phyloP scores from a whole-genome alignment of 805 yeast species.

The Yamadazyma olivae region DNA sequence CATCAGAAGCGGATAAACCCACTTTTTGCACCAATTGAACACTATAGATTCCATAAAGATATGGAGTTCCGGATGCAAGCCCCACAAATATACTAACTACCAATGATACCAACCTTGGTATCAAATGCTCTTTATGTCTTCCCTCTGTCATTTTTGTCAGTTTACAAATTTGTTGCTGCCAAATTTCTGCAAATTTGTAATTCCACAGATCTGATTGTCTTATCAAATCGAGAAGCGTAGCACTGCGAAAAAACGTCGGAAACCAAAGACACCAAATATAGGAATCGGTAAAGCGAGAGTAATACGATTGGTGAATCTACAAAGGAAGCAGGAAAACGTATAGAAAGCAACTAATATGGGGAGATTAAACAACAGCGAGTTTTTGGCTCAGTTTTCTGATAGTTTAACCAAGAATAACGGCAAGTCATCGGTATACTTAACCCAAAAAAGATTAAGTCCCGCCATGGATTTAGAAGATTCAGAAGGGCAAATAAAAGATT shows the following conservation, averaged over 20 bases:
- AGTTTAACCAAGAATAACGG: conserved; percentile 29
- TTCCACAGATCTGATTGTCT: too few species aligned
- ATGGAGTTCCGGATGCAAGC: conserved; percentile 72
- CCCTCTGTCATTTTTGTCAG: too few species aligned
- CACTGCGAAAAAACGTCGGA: too few species aligned
- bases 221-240: too few species aligned
- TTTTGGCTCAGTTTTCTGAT: conserved; percentile 22
- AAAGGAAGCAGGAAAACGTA: too few species aligned
- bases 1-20: conserved; percentile 54
- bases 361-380: conserved; percentile 30
- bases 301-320: too few species aligned
- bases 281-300: too few species aligned
- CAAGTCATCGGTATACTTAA: conserved; percentile 53
- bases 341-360: too few species aligned
- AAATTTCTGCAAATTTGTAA: too few species aligned
- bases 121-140: background rate
- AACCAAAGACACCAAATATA: too few species aligned
- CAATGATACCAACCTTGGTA: conserved; percentile 23
- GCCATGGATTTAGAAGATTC: conserved; percentile 22
- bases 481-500: conserved; percentile 20
- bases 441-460: conserved; percentile 51
- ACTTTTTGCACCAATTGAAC: conserved; percentile 64
- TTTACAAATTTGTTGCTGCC: too few species aligned
- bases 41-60: conserved; percentile 70
- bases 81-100: conserved; percentile 45